phyloP scores from a whole-genome alignment of 2,329 filamentous ascomycete species.

The Lachnellula occidentalis region DNA sequence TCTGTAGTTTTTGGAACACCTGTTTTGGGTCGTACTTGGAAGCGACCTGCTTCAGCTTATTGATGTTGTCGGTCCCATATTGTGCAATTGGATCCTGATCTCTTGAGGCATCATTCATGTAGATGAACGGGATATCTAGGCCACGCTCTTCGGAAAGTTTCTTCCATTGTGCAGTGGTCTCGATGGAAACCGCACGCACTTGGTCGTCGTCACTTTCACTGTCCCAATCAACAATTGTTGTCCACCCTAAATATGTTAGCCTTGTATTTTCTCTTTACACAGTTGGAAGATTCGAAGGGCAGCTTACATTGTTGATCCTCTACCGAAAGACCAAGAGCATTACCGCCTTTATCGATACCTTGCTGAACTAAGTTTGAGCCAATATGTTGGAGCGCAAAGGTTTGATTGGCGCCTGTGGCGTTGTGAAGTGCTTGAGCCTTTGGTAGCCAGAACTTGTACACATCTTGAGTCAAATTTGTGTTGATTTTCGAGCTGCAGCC shows the following conservation, averaged over 20 bases:
- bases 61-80: slow-evolving; percentile 38
- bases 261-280: background rate
- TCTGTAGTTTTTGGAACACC: slow-evolving; percentile 32
- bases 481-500: background rate
- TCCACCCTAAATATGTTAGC: background rate
- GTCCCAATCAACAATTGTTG: slow-evolving; percentile 4
- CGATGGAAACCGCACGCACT: background rate
- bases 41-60: slow-evolving; percentile 27
- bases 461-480: background rate
- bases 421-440: background rate
- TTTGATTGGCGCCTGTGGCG: background rate
- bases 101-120: slow-evolving; percentile 40
- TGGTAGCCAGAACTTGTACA: background rate
- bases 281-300: background rate
- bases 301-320: background rate
- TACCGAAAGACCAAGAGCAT: background rate
- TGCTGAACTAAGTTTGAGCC: background rate
- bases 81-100: slow-evolving; percentile 37
- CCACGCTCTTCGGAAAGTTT: background rate
- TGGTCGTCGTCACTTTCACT: background rate
- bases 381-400: background rate
- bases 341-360: background rate
- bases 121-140: slow-evolving; percentile 14
- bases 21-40: slow-evolving; percentile 34
- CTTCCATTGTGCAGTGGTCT: background rate